Evolutionary conservation across 345 rosid genomes (phyloP), one percentile per base, ranked within the genome.

Genomic region (Punica granatum): DNA sequence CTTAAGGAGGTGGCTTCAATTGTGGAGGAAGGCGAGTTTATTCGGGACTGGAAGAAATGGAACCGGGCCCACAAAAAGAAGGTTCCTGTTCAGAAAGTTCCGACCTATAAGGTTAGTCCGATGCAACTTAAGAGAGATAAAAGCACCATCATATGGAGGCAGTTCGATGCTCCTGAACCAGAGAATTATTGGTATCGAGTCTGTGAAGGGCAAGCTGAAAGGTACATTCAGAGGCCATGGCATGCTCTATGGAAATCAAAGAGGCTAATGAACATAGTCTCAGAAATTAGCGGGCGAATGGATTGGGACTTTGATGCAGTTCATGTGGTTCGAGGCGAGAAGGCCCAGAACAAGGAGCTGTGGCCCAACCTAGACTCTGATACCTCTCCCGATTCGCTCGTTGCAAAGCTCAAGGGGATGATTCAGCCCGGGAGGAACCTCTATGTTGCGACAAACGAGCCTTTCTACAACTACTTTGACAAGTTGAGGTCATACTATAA

Each of bases 251-350:
- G 96, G 97, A 91, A 94, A 76, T 94, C 96, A 0, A 94, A 94
- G 90, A 88, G 96, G 64, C 77, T 94, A 72, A 94, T 91, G 97
- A 87, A 89, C 75, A 91, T 94, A 34, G 95, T 94, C 49, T 66
- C 93, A 0, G 91, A 82, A 70, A 88, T 94, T 26, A 91, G 97
- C 35, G 99, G 97, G 67, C 82, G 60, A 74, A 88, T 94, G 99
- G 97, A 94, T 74, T 94, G 99, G 98, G 98, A 94, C 67, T 91
- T 91, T 58, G 93, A 91, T 73, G 90, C 96, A 0, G 91, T 81
- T 67, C 99, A 91, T 56, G 96, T 91, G 39, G 90, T 89, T 67
- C 85, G 99, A 72, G 96, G 99, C 26, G 97, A 91, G 79, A 91
- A 89, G 69, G 95, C 93, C 0, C 78, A 84, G 61, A 87, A 91